Evolutionary conservation across 2,329 filamentous ascomycete genomes (phyloP), one percentile per base, ranked within the genome.

Genomic region (Sporothrix luriei): DNA sequence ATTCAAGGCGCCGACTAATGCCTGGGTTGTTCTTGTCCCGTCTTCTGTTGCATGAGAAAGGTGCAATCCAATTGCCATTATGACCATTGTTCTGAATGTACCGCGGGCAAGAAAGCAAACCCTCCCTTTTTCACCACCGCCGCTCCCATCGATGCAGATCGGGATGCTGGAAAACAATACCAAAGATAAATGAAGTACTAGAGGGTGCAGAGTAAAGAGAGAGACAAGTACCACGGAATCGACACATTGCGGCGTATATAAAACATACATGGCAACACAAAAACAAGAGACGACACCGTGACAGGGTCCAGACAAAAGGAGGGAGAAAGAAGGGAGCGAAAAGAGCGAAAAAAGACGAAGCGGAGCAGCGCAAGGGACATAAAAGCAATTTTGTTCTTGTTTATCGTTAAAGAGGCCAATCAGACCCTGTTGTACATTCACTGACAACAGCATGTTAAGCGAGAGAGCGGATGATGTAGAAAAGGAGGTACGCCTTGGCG

Each of bases 401-500:
- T 48, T 1, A 48, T 62, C 59, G 14, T 57, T 33, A 9, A 19
- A 62, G n/a, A 62, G 24, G 59, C 33, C 7, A 11, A 6, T 16
- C 3, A 1, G 4, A 14, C 19, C 16, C 5, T 21, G 4, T 13
- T 48, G 19, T 24, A 43, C 55, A 61, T 11, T 11, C 55, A 24
- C n/a, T n/a, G 3, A 13, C 33, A 21, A 11, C 4, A 6, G 26
- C 14, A 10, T 9, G 4, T 46, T 76, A 87, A 59, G 85, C 81
- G 21, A 89, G 76, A 26, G 87, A 88, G 72, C 88, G 83, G 71
- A 90, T 87, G 68, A 90, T 89, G 75, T 98, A 98, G 78, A 97
- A 97, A 68, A 98, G 82, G 70, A 98, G 83, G 78, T 97, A 98
- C 0, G 94, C 93, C 78, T 97, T 90, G 16, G 92, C 92, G 40